Evolutionary conservation across 164 flowering plant species (phyloP), one percentile per base, ranked within the genome.

Genomic region (Berberis thunbergii): DNA sequence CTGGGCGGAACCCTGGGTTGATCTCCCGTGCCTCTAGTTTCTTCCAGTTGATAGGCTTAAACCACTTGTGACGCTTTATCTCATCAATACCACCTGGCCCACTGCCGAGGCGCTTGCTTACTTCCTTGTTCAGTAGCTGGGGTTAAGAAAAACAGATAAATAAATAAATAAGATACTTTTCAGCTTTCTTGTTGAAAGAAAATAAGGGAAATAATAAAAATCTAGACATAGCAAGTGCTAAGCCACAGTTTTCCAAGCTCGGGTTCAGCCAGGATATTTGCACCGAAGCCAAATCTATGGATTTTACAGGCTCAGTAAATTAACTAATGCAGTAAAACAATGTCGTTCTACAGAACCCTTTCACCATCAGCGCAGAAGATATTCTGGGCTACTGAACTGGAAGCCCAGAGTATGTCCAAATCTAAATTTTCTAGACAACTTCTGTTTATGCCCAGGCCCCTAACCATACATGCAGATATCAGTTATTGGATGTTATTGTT

Each of bases 11-110:
- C 64, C 91, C 82, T n/a, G 96, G 96, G 57, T 77, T 74, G 48
- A 86, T 81, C 69, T 80, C 81, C 48, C 89, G 68, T 0, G 83
- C 84, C 52, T 89, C 96, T 61, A 89, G 60, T 75, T 86, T 92
- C 79, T 69, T 87, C 98, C 98, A 89, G 73, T 89, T 89, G 67
- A 92, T 82, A 38, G 81, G 54, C 70, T 86, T 92, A 73, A 89
- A 85, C 96, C 98, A 92, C 66, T 83, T 92, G 79, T 92, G 91
- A 40, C 66, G 67, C 79, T 86, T 88, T 61, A 91, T 85, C 72
- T 91, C 91, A 55, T 86, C 83, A 12, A 86, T 70, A 57, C 91
- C 97, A 12, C 49, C 74, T 11, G 76, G 67, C 57, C 98, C 93
- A 66, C 82, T 85, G 6, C 96, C 98, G 0, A 92, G 79, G 43